Conservation (phyloP, 108 stramenopile genomes). For the Cyclotella atomus region DNA sequence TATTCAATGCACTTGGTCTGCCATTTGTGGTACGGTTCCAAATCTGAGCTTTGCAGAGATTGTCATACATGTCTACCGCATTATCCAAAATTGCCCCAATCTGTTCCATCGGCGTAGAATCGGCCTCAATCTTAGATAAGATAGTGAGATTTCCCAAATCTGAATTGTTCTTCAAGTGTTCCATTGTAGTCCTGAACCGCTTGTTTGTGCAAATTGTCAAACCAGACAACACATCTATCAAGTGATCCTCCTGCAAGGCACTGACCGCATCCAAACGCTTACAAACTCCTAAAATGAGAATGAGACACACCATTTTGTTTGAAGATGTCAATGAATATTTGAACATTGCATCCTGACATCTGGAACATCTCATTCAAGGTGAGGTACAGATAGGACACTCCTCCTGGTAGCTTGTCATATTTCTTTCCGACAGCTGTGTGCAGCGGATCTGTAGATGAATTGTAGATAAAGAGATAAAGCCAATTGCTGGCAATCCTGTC, state of each 20-base stretch:
- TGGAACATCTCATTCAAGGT: background rate
- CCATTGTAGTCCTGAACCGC: background rate
- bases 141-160: background rate
- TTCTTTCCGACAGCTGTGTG: background rate
- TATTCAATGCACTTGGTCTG: background rate
- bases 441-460: background rate
- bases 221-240: background rate
- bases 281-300: background rate
- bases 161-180: background rate
- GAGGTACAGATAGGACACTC: background rate
- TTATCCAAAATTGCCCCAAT: background rate
- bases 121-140: background rate
- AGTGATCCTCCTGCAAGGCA: background rate
- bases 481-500: background rate
- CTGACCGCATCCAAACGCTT: background rate
- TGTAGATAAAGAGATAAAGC: background rate
- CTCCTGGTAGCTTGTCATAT: slow-evolving; percentile 1
- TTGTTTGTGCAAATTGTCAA: background rate
- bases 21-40: background rate
- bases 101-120: background rate
- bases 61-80: background rate
- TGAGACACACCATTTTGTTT: background rate
- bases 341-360: background rate
- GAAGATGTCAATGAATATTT: background rate
- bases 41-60: background rate